These are phyloP conservation scores for Hyaloperonospora arabidopsidis DNA, from an alignment of 352 stramenopile species.

Conservation along the genomic window DNA sequence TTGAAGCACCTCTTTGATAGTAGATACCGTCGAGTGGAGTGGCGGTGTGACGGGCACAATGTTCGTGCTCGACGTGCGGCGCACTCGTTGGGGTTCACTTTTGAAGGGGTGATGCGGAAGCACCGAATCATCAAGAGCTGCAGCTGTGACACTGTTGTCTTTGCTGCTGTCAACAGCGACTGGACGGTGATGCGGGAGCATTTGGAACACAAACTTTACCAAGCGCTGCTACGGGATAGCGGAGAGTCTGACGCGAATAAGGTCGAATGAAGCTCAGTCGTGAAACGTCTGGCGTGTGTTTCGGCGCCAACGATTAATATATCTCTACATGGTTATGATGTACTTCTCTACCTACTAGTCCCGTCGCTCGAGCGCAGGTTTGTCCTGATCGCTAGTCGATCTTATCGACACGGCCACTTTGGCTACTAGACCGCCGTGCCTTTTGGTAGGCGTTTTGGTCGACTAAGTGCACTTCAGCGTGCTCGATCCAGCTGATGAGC, in stretches of 20 bases:
- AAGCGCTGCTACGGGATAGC: slow-evolving; percentile 4
- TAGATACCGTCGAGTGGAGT: slow-evolving; percentile 83
- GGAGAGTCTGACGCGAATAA: too few species aligned
- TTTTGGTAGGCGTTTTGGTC: slow-evolving; percentile 75
- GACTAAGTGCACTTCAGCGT: slow-evolving; percentile 73
- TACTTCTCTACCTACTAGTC: too few species aligned
- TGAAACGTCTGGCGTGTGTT: too few species aligned
- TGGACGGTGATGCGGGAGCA: slow-evolving; percentile 68
- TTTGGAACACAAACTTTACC: slow-evolving; percentile 36
- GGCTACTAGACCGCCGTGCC: slow-evolving; percentile 49
- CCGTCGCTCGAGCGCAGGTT: too few species aligned
- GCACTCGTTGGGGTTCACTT: slow-evolving; percentile 76
- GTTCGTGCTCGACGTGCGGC: slow-evolving; percentile 67
- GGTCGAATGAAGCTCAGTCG: too few species aligned
- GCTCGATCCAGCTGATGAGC: slow-evolving; percentile 75
- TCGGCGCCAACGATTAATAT: too few species aligned
- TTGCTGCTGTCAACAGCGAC: slow-evolving; percentile 83
- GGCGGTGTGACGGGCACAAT: slow-evolving; percentile 82
- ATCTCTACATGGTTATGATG: too few species aligned
- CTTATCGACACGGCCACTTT: slow-evolving; percentile 23
- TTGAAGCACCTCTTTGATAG: slow-evolving; percentile 63
- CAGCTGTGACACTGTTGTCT: slow-evolving; percentile 82
- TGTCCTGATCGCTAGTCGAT: slow-evolving; percentile 9
- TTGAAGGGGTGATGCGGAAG: slow-evolving; percentile 86
- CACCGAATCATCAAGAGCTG: slow-evolving; percentile 78